phyloP scores from a whole-genome alignment of 495 filamentous ascomycete species.

The Hypomontagnella monticulosa region DNA sequence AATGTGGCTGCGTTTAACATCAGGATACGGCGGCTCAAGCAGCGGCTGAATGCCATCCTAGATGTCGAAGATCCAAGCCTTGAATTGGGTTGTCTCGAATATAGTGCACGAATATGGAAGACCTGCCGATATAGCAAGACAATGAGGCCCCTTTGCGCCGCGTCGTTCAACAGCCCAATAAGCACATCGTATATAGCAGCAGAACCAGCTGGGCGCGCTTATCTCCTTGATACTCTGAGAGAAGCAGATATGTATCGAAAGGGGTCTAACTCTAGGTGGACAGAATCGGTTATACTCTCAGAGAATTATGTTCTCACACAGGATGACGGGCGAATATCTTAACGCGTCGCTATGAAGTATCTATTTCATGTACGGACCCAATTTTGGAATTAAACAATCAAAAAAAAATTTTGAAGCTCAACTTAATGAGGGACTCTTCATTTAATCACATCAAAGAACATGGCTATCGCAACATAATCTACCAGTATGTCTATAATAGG shows the following conservation, averaged over 20 bases:
- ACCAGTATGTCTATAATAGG: too few relatives aligned
- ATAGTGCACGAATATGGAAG: conserved; percentile 13
- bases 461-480: too few relatives aligned
- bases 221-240: conserved; percentile 11
- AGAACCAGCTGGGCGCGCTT: not conserved
- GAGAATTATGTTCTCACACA: conserved; percentile 1
- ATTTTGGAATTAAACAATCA: too few relatives aligned
- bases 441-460: too few relatives aligned
- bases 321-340: not conserved
- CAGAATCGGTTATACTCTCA: conserved; percentile 8
- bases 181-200: conserved; percentile 18
- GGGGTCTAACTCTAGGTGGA: not conserved
- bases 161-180: conserved; percentile 15
- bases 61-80: conserved; percentile 14
- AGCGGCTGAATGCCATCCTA: conserved; percentile 19
- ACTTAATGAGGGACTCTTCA: too few relatives aligned
- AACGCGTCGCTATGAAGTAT: too few relatives aligned
- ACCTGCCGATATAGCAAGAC: conserved; percentile 17
- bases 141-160: conserved; percentile 21
- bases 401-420: too few relatives aligned
- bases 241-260: conserved; percentile 13
- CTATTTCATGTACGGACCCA: too few relatives aligned
- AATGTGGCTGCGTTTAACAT: conserved; percentile 21
- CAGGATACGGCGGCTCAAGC: conserved; percentile 12
- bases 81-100: conserved; percentile 20